Base-by-base conservation (phyloP, 1,284 basidiomycete genomes). In the Cystobasidium sp. region DNA sequence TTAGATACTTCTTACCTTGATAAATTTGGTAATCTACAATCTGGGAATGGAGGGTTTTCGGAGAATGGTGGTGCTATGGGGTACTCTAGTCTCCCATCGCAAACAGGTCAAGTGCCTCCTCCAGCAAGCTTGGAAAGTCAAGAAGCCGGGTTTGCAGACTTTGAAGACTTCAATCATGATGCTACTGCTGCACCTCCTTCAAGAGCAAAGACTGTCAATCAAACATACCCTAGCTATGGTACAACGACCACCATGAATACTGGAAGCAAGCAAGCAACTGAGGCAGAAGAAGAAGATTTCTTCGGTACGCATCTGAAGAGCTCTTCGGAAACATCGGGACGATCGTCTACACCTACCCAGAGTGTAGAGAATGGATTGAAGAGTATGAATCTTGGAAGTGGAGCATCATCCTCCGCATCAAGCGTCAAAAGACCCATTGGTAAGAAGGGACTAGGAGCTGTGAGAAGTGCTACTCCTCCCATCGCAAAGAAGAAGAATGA, bases 11-110 rank as follows among this genome's bases (percentile, higher is more conserved):
- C 49, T 22, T 66, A 66, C 22, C 39, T 66, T n/a, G 64, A 66
- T 43, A 46, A 44, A 47, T 41, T 63, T 22, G 44, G 61, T 0
- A 91, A 93, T 81, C 91, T 93, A 18, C 91, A 87, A 43, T 88
- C 87, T 86, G 46, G 87, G 10, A 51, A 77, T 39, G 78, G 76
- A 0, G 44, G 64, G 18, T 77, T 76, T 69, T 46, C 79, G 18
- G 78, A 79, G 10, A 75, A 74, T 10, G 65, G 59, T 46, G 75
- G 77, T 4, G 78, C 0, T 22, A 75, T 41, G 76, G 78, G 76
- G 6, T 78, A 78, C 49, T 76, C 62, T 1, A 39, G 55, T 10
- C 72, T 77, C 5, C 76, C 75, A 3, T 49, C 71, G 22, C 31
- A 31, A 31, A 2, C 31, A 31, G 31, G 31, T 31, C 65, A 24